These are phyloP conservation scores for Ascochyta lentis DNA, from an alignment of 2,329 filamentous ascomycete species.

Conservation along the genomic window DNA sequence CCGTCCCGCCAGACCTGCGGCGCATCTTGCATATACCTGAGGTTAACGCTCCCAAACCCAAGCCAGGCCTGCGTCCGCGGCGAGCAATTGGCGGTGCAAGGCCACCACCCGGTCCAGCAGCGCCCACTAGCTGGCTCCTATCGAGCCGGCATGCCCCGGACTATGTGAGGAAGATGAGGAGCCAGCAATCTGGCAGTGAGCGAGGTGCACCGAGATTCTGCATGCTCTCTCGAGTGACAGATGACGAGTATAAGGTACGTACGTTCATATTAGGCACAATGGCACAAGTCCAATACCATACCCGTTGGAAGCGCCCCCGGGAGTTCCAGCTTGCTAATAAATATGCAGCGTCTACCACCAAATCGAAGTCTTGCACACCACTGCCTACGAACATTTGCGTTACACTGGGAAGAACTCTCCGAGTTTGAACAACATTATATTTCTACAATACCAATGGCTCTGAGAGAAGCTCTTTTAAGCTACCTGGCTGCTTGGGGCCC, in stretches of 20 bases:
- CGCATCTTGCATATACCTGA: conserved; percentile 55
- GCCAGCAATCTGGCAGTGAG: conserved; percentile 18
- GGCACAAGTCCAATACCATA: neutral
- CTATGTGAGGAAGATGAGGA: conserved; percentile 22
- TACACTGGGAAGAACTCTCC: conserved; percentile 63
- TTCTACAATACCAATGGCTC: conserved; percentile 56
- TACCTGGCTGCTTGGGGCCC: conserved; percentile 62
- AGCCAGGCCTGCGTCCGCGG: conserved; percentile 46
- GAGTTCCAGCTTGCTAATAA: conserved; percentile 29
- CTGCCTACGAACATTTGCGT: conserved; percentile 61
- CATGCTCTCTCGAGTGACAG: conserved; percentile 31
- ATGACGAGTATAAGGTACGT: conserved; percentile 39
- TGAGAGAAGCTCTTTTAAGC: conserved; percentile 62
- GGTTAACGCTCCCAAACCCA: conserved; percentile 54
- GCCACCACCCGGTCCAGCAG: conserved; percentile 52
- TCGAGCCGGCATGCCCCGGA: conserved; percentile 40
- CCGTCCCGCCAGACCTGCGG: conserved; percentile 54
- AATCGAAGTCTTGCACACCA: conserved; percentile 57
- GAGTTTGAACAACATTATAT: conserved; percentile 65
- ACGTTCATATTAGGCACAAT: neutral
- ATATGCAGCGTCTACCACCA: conserved; percentile 39
- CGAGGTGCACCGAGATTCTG: conserved; percentile 27
- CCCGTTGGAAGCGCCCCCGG: neutral
- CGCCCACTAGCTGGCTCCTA: conserved; percentile 55
- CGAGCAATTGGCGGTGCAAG: conserved; percentile 36